Conservation (phyloP, 202 grass and related monocot species). For the Panicum virgatum region DNA sequence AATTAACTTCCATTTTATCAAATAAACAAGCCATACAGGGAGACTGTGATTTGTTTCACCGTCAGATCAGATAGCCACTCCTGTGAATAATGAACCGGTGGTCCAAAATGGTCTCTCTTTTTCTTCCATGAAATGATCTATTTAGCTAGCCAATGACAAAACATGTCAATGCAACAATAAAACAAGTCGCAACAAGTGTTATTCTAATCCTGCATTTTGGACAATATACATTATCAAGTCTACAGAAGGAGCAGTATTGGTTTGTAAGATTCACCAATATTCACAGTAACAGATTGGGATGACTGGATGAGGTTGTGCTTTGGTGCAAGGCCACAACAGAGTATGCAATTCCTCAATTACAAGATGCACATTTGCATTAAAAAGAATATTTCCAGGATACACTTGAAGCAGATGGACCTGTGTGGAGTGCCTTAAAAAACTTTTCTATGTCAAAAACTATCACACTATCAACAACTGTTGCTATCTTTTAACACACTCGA, state of each 20-base stretch:
- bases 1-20: neutral
- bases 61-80: neutral
- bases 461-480: constrained; percentile 31
- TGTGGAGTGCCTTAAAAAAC: constrained; percentile 29
- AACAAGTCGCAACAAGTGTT: neutral
- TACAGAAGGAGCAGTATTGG: neutral
- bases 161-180: neutral
- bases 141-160: neutral
- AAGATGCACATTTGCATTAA: constrained; percentile 27
- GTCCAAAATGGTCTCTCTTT: neutral
- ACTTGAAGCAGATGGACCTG: constrained; percentile 4
- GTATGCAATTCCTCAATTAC: neutral
- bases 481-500: constrained; percentile 74
- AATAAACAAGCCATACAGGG: neutral
- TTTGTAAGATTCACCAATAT: neutral
- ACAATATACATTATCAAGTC: neutral
- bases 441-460: constrained; percentile 43
- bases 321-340: neutral
- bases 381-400: constrained; percentile 18
- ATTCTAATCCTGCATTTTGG: neutral
- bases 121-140: neutral
- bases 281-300: neutral
- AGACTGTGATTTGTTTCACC: neutral
- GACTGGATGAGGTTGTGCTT: neutral
- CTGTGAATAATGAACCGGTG: neutral